Base-by-base conservation (phyloP, 768 basidiomycete genomes). In the Lyophyllum decastes region DNA sequence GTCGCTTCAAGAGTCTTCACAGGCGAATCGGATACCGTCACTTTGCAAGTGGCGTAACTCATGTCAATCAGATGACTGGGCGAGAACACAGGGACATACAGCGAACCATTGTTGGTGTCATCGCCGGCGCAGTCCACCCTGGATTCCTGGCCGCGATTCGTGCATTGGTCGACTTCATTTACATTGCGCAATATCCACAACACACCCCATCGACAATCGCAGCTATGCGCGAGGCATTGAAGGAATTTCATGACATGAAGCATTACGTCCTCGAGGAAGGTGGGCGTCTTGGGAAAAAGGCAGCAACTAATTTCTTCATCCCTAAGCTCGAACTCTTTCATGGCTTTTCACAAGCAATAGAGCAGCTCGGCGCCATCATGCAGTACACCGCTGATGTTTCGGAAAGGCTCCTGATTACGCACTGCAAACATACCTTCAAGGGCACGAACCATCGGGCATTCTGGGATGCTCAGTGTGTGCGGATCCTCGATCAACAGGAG, bases 11-110 rank as follows among this genome's bases (percentile, higher is more conserved):
- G 24, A 25, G 25, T 24, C 44, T 54, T 5, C 53, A 54, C 27
- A 68, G 64, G 17, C 17, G 27, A 11, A 26, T 46, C 11, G 66
- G 69, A 4, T 61, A 59, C 35, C 51, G 64, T 10, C 68, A 70
- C 41, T 72, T 69, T 55, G 53, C 45, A 2, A 57, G 63, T 16
- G 70, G 72, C 0, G 61, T 73, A 35, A 64, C 67, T 0, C 47
- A 54, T 12, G 43, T 68, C 25, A 72, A 35, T 25, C 69, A 73
- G 51, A 47, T 65, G 11, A 68, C 64, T 1, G 72, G 70, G 2
- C 57, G 66, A 2, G 68, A 68, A 26, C 68, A 70, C 33, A 54
- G 63, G 7, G 66, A 72, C 33, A 50, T 72, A 4, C 66, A 69
- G 46, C 58, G 63, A 1, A 57, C 57, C 35, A 51, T 65, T 46